A percentile compares a stretch with the other conserved stretches of the same genome.
Evolutionary conservation across 2,329 filamentous ascomycete species (phyloP).

Genomic region (Alternaria sp.): DNA sequence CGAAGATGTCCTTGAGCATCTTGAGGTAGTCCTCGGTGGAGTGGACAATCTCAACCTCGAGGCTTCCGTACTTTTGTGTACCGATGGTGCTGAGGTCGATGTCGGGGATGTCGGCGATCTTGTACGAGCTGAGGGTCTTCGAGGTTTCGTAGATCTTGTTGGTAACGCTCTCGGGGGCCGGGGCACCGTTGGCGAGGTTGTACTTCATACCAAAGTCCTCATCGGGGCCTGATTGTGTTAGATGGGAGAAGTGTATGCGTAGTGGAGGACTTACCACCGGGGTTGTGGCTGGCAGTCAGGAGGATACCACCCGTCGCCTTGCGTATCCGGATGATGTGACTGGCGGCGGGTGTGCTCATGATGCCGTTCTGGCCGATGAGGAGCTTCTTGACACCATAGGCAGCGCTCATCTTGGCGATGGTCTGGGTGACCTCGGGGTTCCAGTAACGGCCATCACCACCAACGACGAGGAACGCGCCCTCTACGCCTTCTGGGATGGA

Average conservation of each 20-base stretch:
- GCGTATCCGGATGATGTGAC: conserved; percentile 92
- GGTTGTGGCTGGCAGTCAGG: conserved; percentile 97
- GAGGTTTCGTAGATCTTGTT: conserved; percentile 97
- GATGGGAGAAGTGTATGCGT: background rate
- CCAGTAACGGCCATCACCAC: conserved; percentile 95
- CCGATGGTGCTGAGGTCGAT: conserved; percentile 85
- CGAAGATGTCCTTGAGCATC: conserved; percentile 98
- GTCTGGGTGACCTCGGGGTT: conserved; percentile 96
- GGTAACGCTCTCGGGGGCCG: conserved; percentile 93
- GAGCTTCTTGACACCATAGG: conserved; percentile 98
- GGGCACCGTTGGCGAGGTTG: conserved; percentile 95
- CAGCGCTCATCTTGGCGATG: conserved; percentile 95
- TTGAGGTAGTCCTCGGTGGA: conserved; percentile 89
- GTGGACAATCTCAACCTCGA: conserved; percentile 96
- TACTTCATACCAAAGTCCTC: conserved; percentile 99
- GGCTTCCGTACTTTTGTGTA: conserved; percentile 78
- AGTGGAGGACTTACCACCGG: conserved; percentile 73
- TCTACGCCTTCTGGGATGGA: conserved; percentile 95
- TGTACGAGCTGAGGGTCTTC: conserved; percentile 90
- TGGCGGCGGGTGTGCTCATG: conserved; percentile 93
- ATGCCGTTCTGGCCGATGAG: conserved; percentile 96
- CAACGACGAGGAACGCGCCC: conserved; percentile 91
- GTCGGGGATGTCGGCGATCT: conserved; percentile 85
- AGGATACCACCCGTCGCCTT: conserved; percentile 97
- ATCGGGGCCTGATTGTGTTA: conserved; percentile 69